Percentiles rank a stretch among this genome's conserved stretches.
Evolutionary conservation across 768 basidiomycete species (phyloP).

Genomic region (Coprinopsis cinerea): DNA sequence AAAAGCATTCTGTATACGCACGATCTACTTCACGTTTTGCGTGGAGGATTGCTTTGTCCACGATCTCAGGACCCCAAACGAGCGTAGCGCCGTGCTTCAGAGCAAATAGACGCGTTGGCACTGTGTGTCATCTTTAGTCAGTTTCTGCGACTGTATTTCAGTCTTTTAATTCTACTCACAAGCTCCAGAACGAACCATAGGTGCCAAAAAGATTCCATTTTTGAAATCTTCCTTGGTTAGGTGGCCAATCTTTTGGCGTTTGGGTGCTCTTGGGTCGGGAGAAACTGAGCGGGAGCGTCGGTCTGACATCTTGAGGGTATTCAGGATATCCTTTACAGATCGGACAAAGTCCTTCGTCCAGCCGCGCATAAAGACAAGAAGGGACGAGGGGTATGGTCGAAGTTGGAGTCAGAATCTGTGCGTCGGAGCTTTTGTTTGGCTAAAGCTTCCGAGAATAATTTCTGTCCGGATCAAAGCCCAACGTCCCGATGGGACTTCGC

Average conservation of each 20-base stretch:
- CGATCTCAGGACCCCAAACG: slow-evolving; percentile 95
- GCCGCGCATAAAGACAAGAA: background rate
- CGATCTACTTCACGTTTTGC: slow-evolving; percentile 80
- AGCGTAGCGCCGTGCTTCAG: slow-evolving; percentile 90
- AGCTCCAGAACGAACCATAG: slow-evolving; percentile 95
- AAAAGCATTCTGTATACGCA: slow-evolving; percentile 33
- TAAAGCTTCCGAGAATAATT: slow-evolving; percentile 1
- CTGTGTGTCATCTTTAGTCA: slow-evolving; percentile 34
- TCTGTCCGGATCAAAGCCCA: background rate
- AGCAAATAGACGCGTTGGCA: slow-evolving; percentile 80
- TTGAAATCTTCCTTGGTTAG: slow-evolving; percentile 74
- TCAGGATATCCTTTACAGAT: background rate
- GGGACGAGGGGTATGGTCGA: background rate
- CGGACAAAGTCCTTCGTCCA: slow-evolving; percentile 3
- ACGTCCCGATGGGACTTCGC: background rate
- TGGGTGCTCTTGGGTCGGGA: slow-evolving; percentile 40
- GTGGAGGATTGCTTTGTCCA: slow-evolving; percentile 94
- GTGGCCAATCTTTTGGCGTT: slow-evolving; percentile 51
- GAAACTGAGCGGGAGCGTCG: slow-evolving; percentile 48
- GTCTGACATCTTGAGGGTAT: slow-evolving; percentile 36
- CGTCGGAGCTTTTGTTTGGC: background rate
- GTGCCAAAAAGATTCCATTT: slow-evolving; percentile 90
- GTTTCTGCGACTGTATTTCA: slow-evolving; percentile 10
- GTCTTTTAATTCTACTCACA: slow-evolving; percentile 42
- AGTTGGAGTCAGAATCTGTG: background rate